These are phyloP conservation scores for Syzygium jambos DNA, from an alignment of 345 rosid genomes.

Conservation along the genomic window DNA sequence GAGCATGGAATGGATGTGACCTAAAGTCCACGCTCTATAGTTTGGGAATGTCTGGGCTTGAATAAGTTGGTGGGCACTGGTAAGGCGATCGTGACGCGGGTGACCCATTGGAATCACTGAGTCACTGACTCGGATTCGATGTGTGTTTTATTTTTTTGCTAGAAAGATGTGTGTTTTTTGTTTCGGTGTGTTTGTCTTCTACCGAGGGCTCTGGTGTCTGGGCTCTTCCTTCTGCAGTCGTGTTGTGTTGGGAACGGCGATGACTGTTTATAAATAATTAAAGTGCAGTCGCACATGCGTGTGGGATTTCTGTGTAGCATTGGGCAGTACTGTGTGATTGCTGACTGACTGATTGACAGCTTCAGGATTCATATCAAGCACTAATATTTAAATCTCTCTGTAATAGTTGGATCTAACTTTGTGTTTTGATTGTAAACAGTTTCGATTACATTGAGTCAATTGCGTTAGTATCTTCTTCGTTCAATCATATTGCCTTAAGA, in stretches of 20 bases:
- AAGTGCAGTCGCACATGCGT: neutral
- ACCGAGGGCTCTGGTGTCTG: neutral
- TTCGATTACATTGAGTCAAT: neutral
- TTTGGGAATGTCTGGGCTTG: neutral
- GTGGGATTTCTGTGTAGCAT: neutral
- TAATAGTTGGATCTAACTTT: neutral
- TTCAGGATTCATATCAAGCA: neutral
- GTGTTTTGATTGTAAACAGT: neutral
- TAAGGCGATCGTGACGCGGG: neutral
- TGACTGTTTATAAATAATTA: neutral
- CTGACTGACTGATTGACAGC: neutral
- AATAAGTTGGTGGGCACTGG: constrained; percentile 5
- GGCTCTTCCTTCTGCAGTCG: neutral
- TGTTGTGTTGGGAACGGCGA: neutral
- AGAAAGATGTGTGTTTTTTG: neutral
- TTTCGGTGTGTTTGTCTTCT: neutral
- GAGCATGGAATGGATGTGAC: constrained; percentile 11
- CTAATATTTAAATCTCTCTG: neutral
- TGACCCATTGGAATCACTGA: neutral
- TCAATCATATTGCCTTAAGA: neutral
- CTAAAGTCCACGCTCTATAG: constrained; percentile 8
- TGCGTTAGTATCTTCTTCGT: neutral
- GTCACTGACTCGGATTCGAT: constrained; percentile 1
- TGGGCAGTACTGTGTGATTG: neutral
- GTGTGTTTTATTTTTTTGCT: neutral